Evolutionary conservation across 2,329 filamentous ascomycete genomes (phyloP).

Genomic region (Clonostachys rhizophaga): DNA sequence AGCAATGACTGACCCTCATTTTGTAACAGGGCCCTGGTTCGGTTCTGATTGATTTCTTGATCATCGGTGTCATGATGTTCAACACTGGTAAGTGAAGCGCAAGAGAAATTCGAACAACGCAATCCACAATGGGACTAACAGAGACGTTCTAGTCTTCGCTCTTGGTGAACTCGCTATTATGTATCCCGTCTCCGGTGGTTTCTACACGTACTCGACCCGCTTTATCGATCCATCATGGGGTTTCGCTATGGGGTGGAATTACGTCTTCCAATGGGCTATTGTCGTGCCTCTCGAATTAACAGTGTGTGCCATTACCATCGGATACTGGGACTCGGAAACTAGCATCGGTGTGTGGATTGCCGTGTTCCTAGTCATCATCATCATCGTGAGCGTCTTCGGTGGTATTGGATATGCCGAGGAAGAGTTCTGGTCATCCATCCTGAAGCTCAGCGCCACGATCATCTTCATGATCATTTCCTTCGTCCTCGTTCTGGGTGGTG

Average conservation of each 20-base stretch:
- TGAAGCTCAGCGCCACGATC: constrained; percentile 49
- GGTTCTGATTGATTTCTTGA: constrained; percentile 34
- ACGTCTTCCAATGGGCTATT: constrained; percentile 40
- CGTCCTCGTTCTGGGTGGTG: constrained; percentile 49
- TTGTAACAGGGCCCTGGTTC: constrained; percentile 21
- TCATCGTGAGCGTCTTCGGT: constrained; percentile 45
- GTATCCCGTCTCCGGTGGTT: constrained; percentile 54
- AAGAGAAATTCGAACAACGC: not conserved
- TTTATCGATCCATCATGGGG: constrained; percentile 57
- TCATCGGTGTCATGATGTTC: constrained; percentile 50
- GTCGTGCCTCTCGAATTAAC: constrained; percentile 42
- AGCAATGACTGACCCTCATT: not conserved
- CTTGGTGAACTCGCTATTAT: constrained; percentile 54
- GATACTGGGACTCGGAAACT: constrained; percentile 40
- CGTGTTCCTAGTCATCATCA: constrained; percentile 40
- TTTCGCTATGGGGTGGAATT: constrained; percentile 48
- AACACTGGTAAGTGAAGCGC: constrained; percentile 27
- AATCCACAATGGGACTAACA: not conserved
- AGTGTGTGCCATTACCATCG: constrained; percentile 43
- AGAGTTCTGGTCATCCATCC: constrained; percentile 45
- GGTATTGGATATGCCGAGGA: constrained; percentile 44
- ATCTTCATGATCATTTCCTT: constrained; percentile 56
- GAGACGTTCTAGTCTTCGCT: constrained; percentile 35
- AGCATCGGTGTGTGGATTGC: constrained; percentile 43
- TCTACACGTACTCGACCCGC: constrained; percentile 53